Conservation (phyloP, 2,329 filamentous ascomycete genomes). For the Colletotrichum karsti region DNA sequence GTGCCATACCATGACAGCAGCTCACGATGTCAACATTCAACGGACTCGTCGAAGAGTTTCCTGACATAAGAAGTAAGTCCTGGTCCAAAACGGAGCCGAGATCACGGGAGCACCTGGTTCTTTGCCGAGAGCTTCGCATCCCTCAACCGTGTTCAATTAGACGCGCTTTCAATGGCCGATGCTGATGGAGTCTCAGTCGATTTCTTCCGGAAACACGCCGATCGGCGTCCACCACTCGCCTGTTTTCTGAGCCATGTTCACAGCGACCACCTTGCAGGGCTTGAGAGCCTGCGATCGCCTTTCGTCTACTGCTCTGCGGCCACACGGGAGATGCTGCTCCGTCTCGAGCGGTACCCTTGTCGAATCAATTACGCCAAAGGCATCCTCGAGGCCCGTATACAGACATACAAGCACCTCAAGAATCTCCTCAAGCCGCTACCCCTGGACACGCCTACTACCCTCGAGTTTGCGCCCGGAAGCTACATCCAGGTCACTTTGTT, state of each 20-base stretch:
- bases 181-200: conserved; percentile 67
- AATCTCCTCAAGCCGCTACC: conserved; percentile 84
- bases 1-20: not conserved
- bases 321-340: conserved; percentile 82
- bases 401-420: conserved; percentile 80
- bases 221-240: conserved; percentile 71
- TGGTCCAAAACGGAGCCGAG: not conserved
- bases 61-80: conserved; percentile 72
- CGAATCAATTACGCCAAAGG: conserved; percentile 84
- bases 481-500: conserved; percentile 84
- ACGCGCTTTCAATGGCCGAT: not conserved
- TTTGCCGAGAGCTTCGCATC: not conserved
- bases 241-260: conserved; percentile 95
- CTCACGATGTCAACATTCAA: conserved; percentile 79
- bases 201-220: conserved; percentile 73
- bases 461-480: conserved; percentile 76
- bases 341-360: conserved; percentile 80
- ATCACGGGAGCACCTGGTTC: not conserved
- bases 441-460: conserved; percentile 77
- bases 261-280: conserved; percentile 85
- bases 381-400: conserved; percentile 76
- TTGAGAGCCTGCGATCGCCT: conserved; percentile 79
- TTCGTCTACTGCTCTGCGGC: conserved; percentile 93
- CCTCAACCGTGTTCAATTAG: conserved; percentile 19
- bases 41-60: conserved; percentile 79